Conservation (phyloP, 2,329 filamentous ascomycete genomes). For the Mariannaea elegans region DNA sequence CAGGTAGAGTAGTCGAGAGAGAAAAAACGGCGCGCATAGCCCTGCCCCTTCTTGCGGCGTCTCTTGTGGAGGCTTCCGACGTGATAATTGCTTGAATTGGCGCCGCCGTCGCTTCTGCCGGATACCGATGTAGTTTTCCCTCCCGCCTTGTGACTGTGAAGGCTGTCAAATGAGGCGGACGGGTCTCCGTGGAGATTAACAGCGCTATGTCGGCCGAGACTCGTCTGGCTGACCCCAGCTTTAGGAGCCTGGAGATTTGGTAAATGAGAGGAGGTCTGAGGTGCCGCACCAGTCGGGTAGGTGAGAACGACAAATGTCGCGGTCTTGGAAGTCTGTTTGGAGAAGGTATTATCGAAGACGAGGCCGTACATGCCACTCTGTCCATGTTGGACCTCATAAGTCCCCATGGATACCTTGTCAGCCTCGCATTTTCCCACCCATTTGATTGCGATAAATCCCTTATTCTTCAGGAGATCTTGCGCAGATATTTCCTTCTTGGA, state of each 20-base stretch:
- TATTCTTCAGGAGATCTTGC: constrained; percentile 69
- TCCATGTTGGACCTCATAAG: constrained; percentile 77
- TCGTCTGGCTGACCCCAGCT: constrained; percentile 56
- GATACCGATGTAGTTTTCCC: constrained; percentile 60
- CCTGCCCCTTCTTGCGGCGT: constrained; percentile 91
- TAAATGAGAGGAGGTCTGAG: constrained; percentile 77
- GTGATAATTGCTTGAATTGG: constrained; percentile 68
- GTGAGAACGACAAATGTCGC: constrained; percentile 95
- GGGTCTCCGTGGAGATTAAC: constrained; percentile 55
- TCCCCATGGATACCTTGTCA: constrained; percentile 92
- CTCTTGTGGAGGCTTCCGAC: constrained; percentile 89
- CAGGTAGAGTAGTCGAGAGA: constrained; percentile 94
- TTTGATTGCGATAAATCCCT: constrained; percentile 75
- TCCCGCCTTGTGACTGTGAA: constrained; percentile 60
- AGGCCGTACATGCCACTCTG: constrained; percentile 94
- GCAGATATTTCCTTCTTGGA: constrained; percentile 68
- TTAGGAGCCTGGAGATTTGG: constrained; percentile 62
- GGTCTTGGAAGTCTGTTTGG: constrained; percentile 92
- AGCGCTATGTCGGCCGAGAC: constrained; percentile 59
- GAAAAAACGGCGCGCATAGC: constrained; percentile 92
- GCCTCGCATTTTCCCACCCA: constrained; percentile 98
- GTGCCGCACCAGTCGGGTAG: constrained; percentile 84
- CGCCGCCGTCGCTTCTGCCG: constrained; percentile 59
- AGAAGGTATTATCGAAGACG: constrained; percentile 99
- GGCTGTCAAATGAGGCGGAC: constrained; percentile 68